Evolutionary conservation across 2,329 filamentous ascomycete genomes (phyloP).

Genomic region (Fusarium nodosum): DNA sequence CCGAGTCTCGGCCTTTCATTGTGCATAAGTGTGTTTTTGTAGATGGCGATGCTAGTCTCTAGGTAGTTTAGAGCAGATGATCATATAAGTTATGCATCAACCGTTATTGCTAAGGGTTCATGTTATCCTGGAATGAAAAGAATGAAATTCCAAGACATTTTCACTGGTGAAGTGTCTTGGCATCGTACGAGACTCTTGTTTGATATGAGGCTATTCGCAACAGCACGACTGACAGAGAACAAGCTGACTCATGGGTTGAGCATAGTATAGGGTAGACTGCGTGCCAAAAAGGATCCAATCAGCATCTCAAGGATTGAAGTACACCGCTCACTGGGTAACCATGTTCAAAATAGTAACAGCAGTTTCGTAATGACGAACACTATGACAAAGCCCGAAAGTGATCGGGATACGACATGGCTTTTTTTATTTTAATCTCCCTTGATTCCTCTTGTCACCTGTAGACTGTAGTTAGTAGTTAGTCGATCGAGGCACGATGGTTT

Average conservation of each 20-base stretch:
- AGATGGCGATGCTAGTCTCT: no score
- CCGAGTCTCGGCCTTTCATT: background rate
- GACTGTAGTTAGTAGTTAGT: background rate
- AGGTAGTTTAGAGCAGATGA: background rate
- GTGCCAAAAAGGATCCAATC: background rate
- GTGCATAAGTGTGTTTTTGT: background rate
- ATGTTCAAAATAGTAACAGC: background rate
- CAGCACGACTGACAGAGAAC: background rate
- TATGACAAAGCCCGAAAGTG: background rate
- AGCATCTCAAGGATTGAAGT: background rate
- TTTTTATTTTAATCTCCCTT: background rate
- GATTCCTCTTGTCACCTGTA: background rate
- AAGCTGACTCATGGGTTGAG: background rate
- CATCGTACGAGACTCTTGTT: background rate
- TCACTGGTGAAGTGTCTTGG: background rate
- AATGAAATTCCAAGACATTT: background rate
- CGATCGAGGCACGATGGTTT: background rate
- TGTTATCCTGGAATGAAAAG: background rate
- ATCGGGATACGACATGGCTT: background rate
- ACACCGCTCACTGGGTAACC: background rate
- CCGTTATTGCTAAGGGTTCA: no score
- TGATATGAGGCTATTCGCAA: constrained; percentile 2
- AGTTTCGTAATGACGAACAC: background rate
- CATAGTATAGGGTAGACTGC: background rate
- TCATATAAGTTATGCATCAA: background rate